These are phyloP conservation scores for Monilinia aucupariae DNA, from an alignment of 2,329 filamentous ascomycete genomes.

Conservation along the genomic window DNA sequence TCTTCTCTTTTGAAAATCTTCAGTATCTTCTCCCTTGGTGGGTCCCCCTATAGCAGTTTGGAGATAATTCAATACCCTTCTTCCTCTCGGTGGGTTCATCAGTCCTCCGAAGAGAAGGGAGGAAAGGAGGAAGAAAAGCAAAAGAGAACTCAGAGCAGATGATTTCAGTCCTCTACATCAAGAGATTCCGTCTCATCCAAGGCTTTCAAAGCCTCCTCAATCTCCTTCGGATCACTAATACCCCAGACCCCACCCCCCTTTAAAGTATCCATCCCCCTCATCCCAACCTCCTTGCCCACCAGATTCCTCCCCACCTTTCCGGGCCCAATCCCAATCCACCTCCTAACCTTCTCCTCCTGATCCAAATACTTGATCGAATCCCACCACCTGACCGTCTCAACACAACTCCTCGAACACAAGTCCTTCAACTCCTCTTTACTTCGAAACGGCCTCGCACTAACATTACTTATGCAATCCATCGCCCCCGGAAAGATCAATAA, in stretches of 20 bases:
- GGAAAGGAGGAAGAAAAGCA: too few relatives aligned
- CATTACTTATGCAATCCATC: conserved; percentile 80
- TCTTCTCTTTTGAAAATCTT: background rate
- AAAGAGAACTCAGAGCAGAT: background rate
- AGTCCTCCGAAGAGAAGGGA: background rate
- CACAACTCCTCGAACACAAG: conserved; percentile 70
- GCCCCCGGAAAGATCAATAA: conserved; percentile 69
- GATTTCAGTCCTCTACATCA: conserved; percentile 31
- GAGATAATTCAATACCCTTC: background rate
- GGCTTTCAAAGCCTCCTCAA: conserved; percentile 61
- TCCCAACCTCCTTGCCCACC: conserved; percentile 91
- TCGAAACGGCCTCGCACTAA: conserved; percentile 71
- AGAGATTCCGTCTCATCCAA: conserved; percentile 57
- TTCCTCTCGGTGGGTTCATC: background rate
- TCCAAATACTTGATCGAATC: conserved; percentile 87
- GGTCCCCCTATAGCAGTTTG: background rate
- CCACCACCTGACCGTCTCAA: conserved; percentile 95
- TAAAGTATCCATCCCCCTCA: conserved; percentile 68
- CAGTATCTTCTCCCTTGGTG: background rate
- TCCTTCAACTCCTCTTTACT: conserved; percentile 72
- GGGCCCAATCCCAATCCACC: conserved; percentile 89
- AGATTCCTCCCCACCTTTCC: conserved; percentile 91
- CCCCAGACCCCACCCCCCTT: conserved; percentile 93
- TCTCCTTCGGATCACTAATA: conserved; percentile 72
- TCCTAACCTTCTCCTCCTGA: conserved; percentile 70